These are phyloP conservation scores for Truncatella angustata DNA, from an alignment of 2,329 filamentous ascomycete species.

Conservation along the genomic window DNA sequence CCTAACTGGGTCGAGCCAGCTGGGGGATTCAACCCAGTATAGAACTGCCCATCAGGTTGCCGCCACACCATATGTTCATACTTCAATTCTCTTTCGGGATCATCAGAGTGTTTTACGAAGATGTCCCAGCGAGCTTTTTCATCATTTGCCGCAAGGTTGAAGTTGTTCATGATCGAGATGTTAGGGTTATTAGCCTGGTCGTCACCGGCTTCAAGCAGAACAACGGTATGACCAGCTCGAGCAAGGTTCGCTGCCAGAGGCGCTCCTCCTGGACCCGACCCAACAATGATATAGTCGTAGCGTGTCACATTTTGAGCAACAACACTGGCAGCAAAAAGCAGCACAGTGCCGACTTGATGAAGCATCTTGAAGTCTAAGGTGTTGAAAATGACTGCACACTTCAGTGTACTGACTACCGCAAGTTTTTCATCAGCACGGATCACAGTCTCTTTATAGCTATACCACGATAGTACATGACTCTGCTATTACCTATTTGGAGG, in stretches of 20 bases:
- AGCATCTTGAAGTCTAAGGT: too few species aligned
- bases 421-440: too few species aligned
- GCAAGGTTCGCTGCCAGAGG: constrained; percentile 54
- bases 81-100: constrained; percentile 44
- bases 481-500: too few species aligned
- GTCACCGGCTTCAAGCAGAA: constrained; percentile 56
- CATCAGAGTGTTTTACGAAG: constrained; percentile 59
- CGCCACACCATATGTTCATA: constrained; percentile 49
- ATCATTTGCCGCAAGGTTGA: constrained; percentile 21
- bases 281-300: constrained; percentile 46
- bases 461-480: too few species aligned
- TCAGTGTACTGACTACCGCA: too few species aligned
- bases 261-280: constrained; percentile 53
- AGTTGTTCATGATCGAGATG: constrained; percentile 25
- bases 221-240: constrained; percentile 49
- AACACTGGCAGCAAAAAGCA: background rate
- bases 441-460: too few species aligned
- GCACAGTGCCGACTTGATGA: background rate
- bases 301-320: background rate
- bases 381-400: too few species aligned
- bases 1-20: constrained; percentile 20
- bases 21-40: constrained; percentile 25
- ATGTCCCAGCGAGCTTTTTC: constrained; percentile 50
- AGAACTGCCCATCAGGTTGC: constrained; percentile 33
- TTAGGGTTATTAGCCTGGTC: constrained; percentile 36